These are phyloP conservation scores for Cystobasidium tubakii DNA, from an alignment of 768 basidiomycete species.

Conservation along the genomic window DNA sequence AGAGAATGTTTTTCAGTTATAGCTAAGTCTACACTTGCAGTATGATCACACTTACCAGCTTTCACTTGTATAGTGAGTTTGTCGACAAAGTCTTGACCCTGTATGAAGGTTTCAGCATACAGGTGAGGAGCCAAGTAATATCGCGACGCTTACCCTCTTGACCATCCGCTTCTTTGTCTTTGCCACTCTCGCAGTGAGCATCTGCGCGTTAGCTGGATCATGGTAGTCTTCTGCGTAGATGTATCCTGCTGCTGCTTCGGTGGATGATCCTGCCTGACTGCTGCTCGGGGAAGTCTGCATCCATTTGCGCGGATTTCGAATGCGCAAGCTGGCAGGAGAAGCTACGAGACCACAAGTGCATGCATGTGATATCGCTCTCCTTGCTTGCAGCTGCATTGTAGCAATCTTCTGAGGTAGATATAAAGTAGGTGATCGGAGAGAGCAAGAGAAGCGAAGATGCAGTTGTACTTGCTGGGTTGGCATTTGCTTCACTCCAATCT, in stretches of 20 bases:
- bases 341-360: background rate
- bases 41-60: conserved; percentile 4
- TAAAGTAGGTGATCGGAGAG: background rate
- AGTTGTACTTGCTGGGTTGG: background rate
- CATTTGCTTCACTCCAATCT: background rate
- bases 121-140: too few species aligned
- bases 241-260: background rate
- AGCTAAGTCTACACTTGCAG: background rate
- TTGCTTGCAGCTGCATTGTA: background rate
- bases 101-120: too few species aligned
- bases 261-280: background rate
- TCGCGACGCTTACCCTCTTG: conserved; percentile 29
- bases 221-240: conserved; percentile 20
- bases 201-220: conserved; percentile 9
- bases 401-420: background rate
- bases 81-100: conserved; percentile 37
- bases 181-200: conserved; percentile 1
- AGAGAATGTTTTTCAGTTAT: background rate
- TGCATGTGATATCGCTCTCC: background rate
- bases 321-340: background rate
- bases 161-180: conserved; percentile 34
- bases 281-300: background rate
- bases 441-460: background rate
- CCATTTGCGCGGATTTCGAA: background rate
- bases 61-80: conserved; percentile 18